Conservation (phyloP, 345 rosid species). For the Physaria fendleri region DNA sequence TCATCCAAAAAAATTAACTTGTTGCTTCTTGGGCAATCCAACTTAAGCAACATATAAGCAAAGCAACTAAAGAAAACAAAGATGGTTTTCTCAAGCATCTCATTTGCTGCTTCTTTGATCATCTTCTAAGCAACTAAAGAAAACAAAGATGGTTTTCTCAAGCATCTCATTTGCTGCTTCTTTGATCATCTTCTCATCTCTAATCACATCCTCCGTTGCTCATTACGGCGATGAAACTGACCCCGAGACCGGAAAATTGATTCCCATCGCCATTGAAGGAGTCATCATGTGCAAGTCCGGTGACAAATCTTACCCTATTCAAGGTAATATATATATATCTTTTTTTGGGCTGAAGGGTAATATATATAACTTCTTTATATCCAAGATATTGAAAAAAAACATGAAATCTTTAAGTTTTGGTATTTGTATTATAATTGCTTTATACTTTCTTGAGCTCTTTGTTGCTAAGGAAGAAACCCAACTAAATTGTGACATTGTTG, state of each 20-base stretch:
- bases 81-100: slow-evolving; percentile 30
- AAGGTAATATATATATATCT: no score
- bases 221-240: slow-evolving; percentile 19
- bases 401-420: no score
- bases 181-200: slow-evolving; percentile 25
- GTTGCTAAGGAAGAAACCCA: no score
- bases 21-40: no score
- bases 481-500: no score
- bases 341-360: no score
- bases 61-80: background rate
- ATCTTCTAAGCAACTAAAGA: background rate
- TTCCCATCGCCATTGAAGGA: slow-evolving; percentile 44
- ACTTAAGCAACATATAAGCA: no score
- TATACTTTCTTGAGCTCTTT: no score
- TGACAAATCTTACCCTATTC: slow-evolving; percentile 36
- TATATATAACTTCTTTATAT: background rate
- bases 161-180: slow-evolving; percentile 26
- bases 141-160: slow-evolving; percentile 28
- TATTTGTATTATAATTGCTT: no score
- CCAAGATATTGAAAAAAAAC: no score
- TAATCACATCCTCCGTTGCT: slow-evolving; percentile 27
- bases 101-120: no score
- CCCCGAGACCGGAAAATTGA: slow-evolving; percentile 27
- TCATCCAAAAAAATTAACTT: no score
- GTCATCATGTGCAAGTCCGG: slow-evolving; percentile 49